Base-by-base conservation (phyloP, 805 yeast species). In the Starmera caribaea region DNA sequence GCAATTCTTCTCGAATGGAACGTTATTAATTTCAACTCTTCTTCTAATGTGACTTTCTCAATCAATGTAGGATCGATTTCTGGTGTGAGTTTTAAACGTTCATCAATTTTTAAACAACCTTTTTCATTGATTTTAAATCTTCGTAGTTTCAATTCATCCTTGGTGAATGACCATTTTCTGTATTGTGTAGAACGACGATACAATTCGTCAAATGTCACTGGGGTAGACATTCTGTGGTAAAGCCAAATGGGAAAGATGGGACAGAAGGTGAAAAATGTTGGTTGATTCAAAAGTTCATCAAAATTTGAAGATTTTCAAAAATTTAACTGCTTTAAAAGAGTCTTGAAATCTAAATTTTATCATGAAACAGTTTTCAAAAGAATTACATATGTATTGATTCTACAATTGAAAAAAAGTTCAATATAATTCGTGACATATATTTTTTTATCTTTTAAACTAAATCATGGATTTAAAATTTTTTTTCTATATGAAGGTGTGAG, bases 111-210 rank as follows among this genome's bases (percentile, higher is more conserved):
- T 4, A 21, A 42, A 16, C 58, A 56, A 3, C 90, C 95, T 24
- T 64, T 63, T 34, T 68, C 66, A 57, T 86, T 81, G 6, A 79
- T 72, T 12, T 61, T 50, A 13, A 51, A 47, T 42, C 85, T 64
- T 30, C 65, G 59, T 26, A 69, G 66, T 3, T 58, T 61, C n/a
- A 90, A 65, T 41, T 72, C 73, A 2, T 73, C 73, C 15, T 56
- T 54, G 0, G 87, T 77, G 58, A 74, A 90, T 1, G 97, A 88
- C 98, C 98, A 90, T 9, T 76, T 41, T 38, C 81, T 66, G 56
- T 71, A 90, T 62, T 90, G 98, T 1, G 92, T 73, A 4, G 96
- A 84, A 28, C 88, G 71, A 34, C 97, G 73, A 59, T 86, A 90
- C 32, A 92, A 64, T 46, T 92, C 98, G 58, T 92, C 97, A 50